Conservation (phyloP, 441 rosid species). For the Manihot esculenta region DNA sequence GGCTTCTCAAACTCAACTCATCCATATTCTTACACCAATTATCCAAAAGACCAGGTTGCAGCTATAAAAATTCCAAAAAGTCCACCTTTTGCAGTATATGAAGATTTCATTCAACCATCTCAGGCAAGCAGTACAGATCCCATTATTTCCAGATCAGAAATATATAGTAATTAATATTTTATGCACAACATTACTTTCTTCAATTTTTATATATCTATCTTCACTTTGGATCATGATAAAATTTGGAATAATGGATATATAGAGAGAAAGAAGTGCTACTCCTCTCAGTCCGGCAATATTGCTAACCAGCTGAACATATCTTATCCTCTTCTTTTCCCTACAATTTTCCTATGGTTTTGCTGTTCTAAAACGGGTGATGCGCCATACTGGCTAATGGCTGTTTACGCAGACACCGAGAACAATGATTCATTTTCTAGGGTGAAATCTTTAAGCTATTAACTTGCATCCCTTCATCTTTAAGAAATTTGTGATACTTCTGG, state of each 20-base stretch:
- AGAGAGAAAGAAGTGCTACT: not conserved
- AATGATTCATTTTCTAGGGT: not conserved
- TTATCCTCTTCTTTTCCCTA: not conserved
- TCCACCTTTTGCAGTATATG: conserved; percentile 56
- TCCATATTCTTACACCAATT: conserved; percentile 71
- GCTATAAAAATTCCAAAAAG: conserved; percentile 64
- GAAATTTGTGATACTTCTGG: not conserved
- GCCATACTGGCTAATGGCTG: not conserved
- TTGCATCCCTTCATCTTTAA: not conserved
- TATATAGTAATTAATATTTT: not conserved
- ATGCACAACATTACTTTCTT: not conserved
- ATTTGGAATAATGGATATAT: not conserved
- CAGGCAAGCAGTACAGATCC: conserved; percentile 56
- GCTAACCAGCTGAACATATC: not conserved
- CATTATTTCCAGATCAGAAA: conserved; percentile 10
- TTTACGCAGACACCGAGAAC: not conserved
- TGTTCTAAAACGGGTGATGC: not conserved
- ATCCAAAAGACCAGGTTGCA: conserved; percentile 56
- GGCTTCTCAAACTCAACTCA: conserved; percentile 77
- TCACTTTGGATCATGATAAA: not conserved
- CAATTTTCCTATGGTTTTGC: not conserved
- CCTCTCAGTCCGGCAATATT: not conserved
- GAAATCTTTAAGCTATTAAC: not conserved
- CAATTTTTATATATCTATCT: not conserved
- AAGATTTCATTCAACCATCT: conserved; percentile 71